Base-by-base conservation (phyloP, 331 rosid genomes). In the Ulmus americana region DNA sequence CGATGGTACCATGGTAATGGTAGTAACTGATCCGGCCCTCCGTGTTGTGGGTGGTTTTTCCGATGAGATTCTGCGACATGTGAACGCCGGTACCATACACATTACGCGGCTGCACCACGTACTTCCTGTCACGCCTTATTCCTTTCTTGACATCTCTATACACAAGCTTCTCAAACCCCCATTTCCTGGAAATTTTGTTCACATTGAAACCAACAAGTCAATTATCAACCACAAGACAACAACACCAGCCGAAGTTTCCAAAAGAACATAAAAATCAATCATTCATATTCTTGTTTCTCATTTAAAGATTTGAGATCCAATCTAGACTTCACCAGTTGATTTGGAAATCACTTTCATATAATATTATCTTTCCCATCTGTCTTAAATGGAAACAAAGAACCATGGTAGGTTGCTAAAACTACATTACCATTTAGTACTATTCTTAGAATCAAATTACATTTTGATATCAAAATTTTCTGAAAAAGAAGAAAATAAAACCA, bases 1-100 rank as follows among this genome's bases (percentile, higher is more conserved):
- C 88, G 49, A 92, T 87, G 76, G 95, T 89, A 59, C 98, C 98
- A 48, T 94, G 98, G 53, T 89, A 94, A 22, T 94, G 98, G 64
- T 68, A 94, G 55, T 94, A 94, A 45, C 63, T 87, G 80, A 94
- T 94, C 39, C 59, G 81, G 0, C 85, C 86, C 77, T 89, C 97
- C 0, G 97, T 94, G 16, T 94, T 94, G 81, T 94, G 95, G 0
- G 89, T 94, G 2, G 95, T 83, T 55, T 89, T 94, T 9, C 98
- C 97, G 0, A 42, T 80, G 1, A 89, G 6, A 43, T 87, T 85
- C 72, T 94, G 90, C 1, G 98, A 94, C 95, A 94, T 87, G 84
- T 94, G 98, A 41, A 94, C 97, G 39, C 98, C 98, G 0, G 98
- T 89, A 7, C 82, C 98, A 52, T 42, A 90, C 52, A 87, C 78